Percentiles rank a stretch among this genome's conserved stretches.
Evolutionary conservation across 768 basidiomycete genomes (phyloP).

Genomic region (Leucocoprinus leucothites): DNA sequence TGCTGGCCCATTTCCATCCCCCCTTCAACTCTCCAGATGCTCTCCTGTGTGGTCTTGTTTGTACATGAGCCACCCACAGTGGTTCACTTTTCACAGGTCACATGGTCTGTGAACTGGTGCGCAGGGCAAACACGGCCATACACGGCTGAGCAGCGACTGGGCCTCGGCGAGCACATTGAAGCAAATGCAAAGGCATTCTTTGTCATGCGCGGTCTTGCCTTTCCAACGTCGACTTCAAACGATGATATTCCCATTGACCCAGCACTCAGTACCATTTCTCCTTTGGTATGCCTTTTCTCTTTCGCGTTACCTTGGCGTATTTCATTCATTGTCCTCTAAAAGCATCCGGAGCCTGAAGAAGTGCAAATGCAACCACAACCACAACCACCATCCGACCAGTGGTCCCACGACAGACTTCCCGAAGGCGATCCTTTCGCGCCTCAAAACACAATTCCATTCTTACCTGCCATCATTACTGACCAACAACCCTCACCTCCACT

Average conservation of each 20-base stretch:
- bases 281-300: background rate
- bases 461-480: constrained; percentile 35
- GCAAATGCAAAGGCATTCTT: too few relatives aligned
- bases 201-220: constrained; percentile 56
- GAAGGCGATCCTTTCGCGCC: constrained; percentile 85
- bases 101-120: too few relatives aligned
- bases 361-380: too few relatives aligned
- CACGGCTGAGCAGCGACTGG: constrained; percentile 39
- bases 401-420: constrained; percentile 57
- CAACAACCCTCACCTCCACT: constrained; percentile 38
- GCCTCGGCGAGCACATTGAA: constrained; percentile 34
- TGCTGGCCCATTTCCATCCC: constrained; percentile 39
- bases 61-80: constrained; percentile 10
- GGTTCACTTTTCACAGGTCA: constrained; percentile 6
- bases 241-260: constrained; percentile 83
- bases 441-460: constrained; percentile 50
- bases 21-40: constrained; percentile 32
- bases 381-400: constrained; percentile 31
- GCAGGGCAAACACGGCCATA: constrained; percentile 34
- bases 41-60: constrained; percentile 37
- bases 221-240: constrained; percentile 49
- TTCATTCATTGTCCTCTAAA: too few relatives aligned
- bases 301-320: too few relatives aligned
- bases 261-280: constrained; percentile 45
- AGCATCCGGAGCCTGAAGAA: too few relatives aligned